These are phyloP conservation scores for Bruguiera parviflora DNA, from an alignment of 345 rosid species.

Conservation along the genomic window DNA sequence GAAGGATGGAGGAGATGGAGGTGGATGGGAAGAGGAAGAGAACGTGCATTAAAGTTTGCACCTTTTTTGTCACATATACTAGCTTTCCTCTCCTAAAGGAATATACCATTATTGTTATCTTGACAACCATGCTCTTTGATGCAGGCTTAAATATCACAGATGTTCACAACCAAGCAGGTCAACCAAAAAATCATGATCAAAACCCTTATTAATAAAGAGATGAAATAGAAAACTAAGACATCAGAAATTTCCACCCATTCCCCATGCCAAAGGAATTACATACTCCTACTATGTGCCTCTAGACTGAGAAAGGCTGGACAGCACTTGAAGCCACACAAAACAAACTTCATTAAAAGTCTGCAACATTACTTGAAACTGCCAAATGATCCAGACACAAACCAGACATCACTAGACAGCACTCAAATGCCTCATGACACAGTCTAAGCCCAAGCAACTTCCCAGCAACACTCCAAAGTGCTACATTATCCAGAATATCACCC, in stretches of 20 bases:
- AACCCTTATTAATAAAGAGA: not conserved
- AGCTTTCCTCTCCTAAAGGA: not conserved
- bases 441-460: constrained; percentile 6
- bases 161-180: not conserved
- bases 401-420: constrained; percentile 11
- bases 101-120: not conserved
- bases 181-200: not conserved
- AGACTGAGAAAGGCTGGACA: constrained; percentile 7
- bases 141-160: not conserved
- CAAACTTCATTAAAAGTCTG: constrained; percentile 14
- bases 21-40: no score
- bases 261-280: not conserved
- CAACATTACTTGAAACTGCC: constrained; percentile 7
- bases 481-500: constrained; percentile 1
- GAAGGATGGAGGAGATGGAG: no score
- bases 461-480: constrained; percentile 5
- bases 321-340: constrained; percentile 16
- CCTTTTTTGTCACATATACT: not conserved
- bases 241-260: not conserved
- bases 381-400: constrained; percentile 16
- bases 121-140: not conserved
- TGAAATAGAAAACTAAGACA: not conserved
- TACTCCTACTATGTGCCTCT: constrained; percentile 1
- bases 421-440: constrained; percentile 6
- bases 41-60: no score